Conservation (phyloP, 495 filamentous ascomycete species). For the Aspergillus campestris region DNA sequence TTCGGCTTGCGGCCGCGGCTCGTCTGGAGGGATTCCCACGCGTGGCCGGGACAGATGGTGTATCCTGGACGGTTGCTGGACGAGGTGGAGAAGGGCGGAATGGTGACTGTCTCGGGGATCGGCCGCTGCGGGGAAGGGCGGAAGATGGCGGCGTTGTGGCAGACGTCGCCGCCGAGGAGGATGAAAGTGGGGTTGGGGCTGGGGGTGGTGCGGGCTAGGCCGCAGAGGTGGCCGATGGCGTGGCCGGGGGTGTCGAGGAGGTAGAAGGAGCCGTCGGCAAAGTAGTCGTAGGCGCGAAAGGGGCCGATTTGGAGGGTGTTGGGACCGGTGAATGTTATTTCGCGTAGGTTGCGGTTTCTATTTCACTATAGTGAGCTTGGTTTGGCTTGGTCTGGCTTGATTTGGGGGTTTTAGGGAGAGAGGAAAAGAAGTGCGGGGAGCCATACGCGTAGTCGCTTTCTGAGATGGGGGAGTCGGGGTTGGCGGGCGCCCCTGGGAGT, state of each 20-base stretch:
- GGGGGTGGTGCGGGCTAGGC: slow-evolving; percentile 28
- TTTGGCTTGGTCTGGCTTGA: slow-evolving; percentile 8
- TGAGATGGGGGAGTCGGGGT: slow-evolving; percentile 27
- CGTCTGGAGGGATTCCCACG: slow-evolving; percentile 6
- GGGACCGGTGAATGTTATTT: slow-evolving; percentile 38
- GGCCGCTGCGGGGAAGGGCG: slow-evolving; percentile 38
- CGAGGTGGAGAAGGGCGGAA: neutral
- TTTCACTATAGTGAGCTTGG: slow-evolving; percentile 11
- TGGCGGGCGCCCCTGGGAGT: slow-evolving; percentile 43
- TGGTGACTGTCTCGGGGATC: slow-evolving; percentile 7
- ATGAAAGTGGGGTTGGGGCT: slow-evolving; percentile 29
- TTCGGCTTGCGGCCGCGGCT: slow-evolving; percentile 1
- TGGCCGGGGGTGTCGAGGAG: slow-evolving; percentile 39
- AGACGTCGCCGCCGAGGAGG: slow-evolving; percentile 39
- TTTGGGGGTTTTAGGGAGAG: no score
- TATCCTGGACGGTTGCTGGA: neutral
- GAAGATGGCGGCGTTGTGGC: slow-evolving; percentile 45
- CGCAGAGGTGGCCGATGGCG: slow-evolving; percentile 35
- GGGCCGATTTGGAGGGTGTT: slow-evolving; percentile 21
- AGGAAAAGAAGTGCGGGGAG: slow-evolving; percentile 8
- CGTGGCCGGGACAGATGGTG: slow-evolving; percentile 4
- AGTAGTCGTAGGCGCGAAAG: slow-evolving; percentile 45
- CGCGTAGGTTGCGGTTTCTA: slow-evolving; percentile 12
- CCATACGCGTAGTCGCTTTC: slow-evolving; percentile 36
- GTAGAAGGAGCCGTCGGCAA: slow-evolving; percentile 40